A percentile compares a stretch with the other conserved stretches of the same genome.
These are phyloP conservation scores for Rhizopogon sp. DNA, from an alignment of 768 basidiomycete species.

Conservation along the genomic window DNA sequence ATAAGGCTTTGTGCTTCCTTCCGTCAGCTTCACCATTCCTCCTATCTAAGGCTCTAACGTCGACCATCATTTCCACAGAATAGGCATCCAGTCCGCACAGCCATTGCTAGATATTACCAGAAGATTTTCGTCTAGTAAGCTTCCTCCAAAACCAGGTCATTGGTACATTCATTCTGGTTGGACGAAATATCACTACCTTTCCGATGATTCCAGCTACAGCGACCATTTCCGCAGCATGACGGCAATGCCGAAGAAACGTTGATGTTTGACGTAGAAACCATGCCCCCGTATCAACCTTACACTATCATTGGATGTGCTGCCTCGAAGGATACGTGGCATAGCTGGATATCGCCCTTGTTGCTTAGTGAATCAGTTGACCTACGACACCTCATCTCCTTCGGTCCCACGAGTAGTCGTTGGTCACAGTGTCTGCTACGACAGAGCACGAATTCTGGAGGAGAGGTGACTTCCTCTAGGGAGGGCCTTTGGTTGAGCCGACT, in stretches of 20 bases:
- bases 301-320: constrained; percentile 88
- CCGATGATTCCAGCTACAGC: constrained; percentile 74
- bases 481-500: constrained; percentile 63
- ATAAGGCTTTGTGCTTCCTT: constrained; percentile 76
- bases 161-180: constrained; percentile 70
- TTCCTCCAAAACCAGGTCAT: constrained; percentile 58
- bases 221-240: constrained; percentile 61
- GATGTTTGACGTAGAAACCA: constrained; percentile 91
- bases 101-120: constrained; percentile 76
- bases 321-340: constrained; percentile 84
- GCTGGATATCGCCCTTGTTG: constrained; percentile 95
- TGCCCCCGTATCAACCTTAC: constrained; percentile 77
- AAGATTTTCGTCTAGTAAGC: constrained; percentile 40
- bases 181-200: constrained; percentile 73
- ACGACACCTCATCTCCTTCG: constrained; percentile 72
- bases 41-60: constrained; percentile 76
- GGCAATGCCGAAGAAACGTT: constrained; percentile 68
- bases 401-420: constrained; percentile 76
- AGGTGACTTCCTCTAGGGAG: constrained; percentile 14
- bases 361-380: constrained; percentile 53
- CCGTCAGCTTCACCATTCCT: constrained; percentile 78
- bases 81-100: constrained; percentile 64
- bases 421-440: constrained; percentile 94
- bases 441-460: constrained; percentile 35
- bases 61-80: constrained; percentile 82